Percentiles rank a stretch among this genome's conserved stretches.
Evolutionary conservation across 1,284 basidiomycete species (phyloP).

Genomic region (Austropuccinia psidii): DNA sequence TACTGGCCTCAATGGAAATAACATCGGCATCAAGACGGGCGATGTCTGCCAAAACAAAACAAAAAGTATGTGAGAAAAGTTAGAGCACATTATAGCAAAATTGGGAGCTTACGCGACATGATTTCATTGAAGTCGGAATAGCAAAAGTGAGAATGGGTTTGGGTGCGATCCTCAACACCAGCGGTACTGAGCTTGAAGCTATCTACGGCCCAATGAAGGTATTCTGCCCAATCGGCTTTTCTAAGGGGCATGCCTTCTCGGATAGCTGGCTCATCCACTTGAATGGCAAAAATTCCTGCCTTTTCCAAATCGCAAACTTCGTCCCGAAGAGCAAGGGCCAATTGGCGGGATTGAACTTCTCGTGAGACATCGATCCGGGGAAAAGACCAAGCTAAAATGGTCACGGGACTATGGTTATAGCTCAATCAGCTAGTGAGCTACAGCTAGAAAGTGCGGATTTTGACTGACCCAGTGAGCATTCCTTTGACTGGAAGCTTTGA

Average conservation of each 20-base stretch:
- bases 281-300: slow-evolving; percentile 94
- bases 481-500: slow-evolving; percentile 97
- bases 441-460: background rate
- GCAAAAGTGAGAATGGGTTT: slow-evolving; percentile 98
- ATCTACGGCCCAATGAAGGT: slow-evolving; percentile 94
- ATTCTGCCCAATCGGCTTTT: slow-evolving; percentile 84
- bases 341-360: slow-evolving; percentile 96
- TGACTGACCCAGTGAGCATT: slow-evolving; percentile 56
- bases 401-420: slow-evolving; percentile 44
- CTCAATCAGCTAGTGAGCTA: background rate
- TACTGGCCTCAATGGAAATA: slow-evolving; percentile 79
- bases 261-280: slow-evolving; percentile 99
- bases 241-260: slow-evolving; percentile 95
- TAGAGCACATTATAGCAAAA: background rate
- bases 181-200: slow-evolving; percentile 94
- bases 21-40: slow-evolving; percentile 97
- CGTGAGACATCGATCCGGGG: slow-evolving; percentile 95
- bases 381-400: slow-evolving; percentile 99
- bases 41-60: slow-evolving; percentile 84
- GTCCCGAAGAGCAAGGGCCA: slow-evolving; percentile 95
- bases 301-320: slow-evolving; percentile 97
- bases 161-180: slow-evolving; percentile 80
- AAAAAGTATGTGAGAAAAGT: background rate
- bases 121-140: slow-evolving; percentile 60
- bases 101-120: slow-evolving; percentile 27